A percentile compares a stretch with the other conserved stretches of the same genome.
phyloP scores from a whole-genome alignment of 176 grass and related monocot genomes.

The Hsuehochloa calcarea region DNA sequence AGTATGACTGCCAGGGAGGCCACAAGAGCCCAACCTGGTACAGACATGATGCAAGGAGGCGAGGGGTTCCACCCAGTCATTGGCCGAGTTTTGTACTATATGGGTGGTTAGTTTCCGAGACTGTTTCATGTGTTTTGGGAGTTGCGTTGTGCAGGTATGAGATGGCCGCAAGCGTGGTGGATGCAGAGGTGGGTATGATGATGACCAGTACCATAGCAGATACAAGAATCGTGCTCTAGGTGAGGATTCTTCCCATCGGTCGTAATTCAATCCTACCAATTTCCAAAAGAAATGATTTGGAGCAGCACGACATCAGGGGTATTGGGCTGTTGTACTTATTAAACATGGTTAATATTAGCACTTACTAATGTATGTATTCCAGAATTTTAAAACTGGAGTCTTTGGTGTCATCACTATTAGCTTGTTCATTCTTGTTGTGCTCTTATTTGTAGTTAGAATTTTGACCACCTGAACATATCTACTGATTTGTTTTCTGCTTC shows the following conservation, averaged over 20 bases:
- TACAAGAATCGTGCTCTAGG: constrained; percentile 49
- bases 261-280: not conserved
- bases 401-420: not conserved
- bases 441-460: not conserved
- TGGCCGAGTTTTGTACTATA: not conserved
- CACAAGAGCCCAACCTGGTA: constrained; percentile 64
- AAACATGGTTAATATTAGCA: not conserved
- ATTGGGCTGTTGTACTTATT: not conserved
- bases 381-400: not conserved
- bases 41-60: constrained; percentile 39
- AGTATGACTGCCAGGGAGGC: constrained; percentile 74
- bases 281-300: not conserved
- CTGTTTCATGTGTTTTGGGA: not conserved
- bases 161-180: constrained; percentile 61
- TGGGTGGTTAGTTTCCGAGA: not conserved
- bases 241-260: not conserved
- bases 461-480: not conserved
- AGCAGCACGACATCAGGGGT: not conserved
- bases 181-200: constrained; percentile 67
- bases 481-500: constrained; percentile 6
- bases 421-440: not conserved
- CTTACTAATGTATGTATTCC: not conserved
- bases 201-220: constrained; percentile 61
- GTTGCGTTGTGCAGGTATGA: constrained; percentile 37
- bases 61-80: not conserved